Evolutionary conservation across 192 early-diverging fungal genomes (phyloP).

Genomic region (Endogone sp.): DNA sequence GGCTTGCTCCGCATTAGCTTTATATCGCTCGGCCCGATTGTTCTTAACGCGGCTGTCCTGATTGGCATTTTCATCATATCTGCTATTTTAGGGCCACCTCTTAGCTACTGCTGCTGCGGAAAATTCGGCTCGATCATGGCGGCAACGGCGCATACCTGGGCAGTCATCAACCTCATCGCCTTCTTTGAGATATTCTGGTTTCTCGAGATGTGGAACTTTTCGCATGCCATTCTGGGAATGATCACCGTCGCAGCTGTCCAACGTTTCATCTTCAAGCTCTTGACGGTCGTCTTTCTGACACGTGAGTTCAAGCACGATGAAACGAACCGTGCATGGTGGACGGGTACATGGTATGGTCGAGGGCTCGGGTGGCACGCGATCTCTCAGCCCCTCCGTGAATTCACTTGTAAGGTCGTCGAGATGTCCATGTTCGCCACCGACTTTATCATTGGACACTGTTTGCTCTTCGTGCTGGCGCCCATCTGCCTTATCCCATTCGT

Average conservation of each 20-base stretch:
- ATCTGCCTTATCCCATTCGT: conserved; percentile 70
- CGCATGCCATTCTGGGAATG: conserved; percentile 61
- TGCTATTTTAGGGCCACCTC: conserved; percentile 47
- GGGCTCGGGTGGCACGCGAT: conserved; percentile 44
- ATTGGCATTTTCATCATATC: conserved; percentile 62
- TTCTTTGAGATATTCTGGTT: conserved; percentile 66
- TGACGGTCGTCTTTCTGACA: conserved; percentile 66
- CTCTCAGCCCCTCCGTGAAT: conserved; percentile 76
- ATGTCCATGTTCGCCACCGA: conserved; percentile 77
- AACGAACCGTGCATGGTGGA: conserved; percentile 84
- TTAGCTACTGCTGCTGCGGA: conserved; percentile 53
- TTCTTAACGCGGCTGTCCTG: conserved; percentile 61
- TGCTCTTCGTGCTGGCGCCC: conserved; percentile 70
- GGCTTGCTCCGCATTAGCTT: conserved; percentile 48
- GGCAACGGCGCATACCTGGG: conserved; percentile 54
- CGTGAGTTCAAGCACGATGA: conserved; percentile 78
- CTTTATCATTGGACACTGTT: conserved; percentile 71
- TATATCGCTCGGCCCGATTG: conserved; percentile 61
- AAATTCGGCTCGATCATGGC: conserved; percentile 73
- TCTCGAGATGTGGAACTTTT: conserved; percentile 63
- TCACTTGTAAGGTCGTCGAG: conserved; percentile 80
- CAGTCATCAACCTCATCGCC: conserved; percentile 60
- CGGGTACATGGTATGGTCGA: conserved; percentile 75
- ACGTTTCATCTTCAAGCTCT: conserved; percentile 67
- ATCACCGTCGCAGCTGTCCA: conserved; percentile 65